These are phyloP conservation scores for Chrysoporthe cubensis DNA, from an alignment of 2,329 filamentous ascomycete species.

Conservation along the genomic window DNA sequence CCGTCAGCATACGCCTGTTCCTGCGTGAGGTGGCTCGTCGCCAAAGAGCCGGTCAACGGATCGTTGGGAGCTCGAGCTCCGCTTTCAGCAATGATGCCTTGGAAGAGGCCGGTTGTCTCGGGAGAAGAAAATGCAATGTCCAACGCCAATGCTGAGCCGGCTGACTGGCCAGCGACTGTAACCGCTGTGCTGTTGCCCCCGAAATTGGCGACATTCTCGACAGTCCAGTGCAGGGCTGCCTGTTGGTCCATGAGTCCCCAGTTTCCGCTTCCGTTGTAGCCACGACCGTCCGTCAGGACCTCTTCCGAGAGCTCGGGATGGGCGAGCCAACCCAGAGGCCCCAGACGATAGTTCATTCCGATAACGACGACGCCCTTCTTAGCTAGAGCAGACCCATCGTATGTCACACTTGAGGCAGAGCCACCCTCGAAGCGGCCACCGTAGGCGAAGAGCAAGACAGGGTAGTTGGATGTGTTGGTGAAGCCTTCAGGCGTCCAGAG, in stretches of 20 bases:
- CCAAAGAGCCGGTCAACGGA: constrained; percentile 34
- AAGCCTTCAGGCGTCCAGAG: constrained; percentile 62
- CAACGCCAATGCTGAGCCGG: constrained; percentile 61
- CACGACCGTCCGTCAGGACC: neutral
- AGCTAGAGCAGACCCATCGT: constrained; percentile 62
- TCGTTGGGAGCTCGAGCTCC: constrained; percentile 38
- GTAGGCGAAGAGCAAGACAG: constrained; percentile 42
- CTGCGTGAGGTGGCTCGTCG: constrained; percentile 34
- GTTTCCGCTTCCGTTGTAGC: constrained; percentile 53
- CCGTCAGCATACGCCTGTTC: constrained; percentile 29
- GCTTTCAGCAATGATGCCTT: constrained; percentile 38
- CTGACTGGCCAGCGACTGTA: constrained; percentile 69
- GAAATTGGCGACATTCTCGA: constrained; percentile 67
- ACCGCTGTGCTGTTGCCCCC: constrained; percentile 71
- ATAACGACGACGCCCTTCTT: constrained; percentile 70
- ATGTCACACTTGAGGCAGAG: constrained; percentile 43
- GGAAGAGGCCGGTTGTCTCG: constrained; percentile 31
- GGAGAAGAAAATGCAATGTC: constrained; percentile 5
- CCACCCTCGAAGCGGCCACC: constrained; percentile 56
- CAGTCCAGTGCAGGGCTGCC: constrained; percentile 71
- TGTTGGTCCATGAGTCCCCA: constrained; percentile 72
- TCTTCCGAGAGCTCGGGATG: constrained; percentile 53
- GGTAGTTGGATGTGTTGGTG: constrained; percentile 47
- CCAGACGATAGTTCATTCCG: constrained; percentile 76
- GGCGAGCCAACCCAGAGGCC: constrained; percentile 72